A percentile compares a stretch with the other conserved stretches of the same genome.
These are phyloP conservation scores for Sapria himalayana DNA, from an alignment of 345 rosid species.

Conservation along the genomic window DNA sequence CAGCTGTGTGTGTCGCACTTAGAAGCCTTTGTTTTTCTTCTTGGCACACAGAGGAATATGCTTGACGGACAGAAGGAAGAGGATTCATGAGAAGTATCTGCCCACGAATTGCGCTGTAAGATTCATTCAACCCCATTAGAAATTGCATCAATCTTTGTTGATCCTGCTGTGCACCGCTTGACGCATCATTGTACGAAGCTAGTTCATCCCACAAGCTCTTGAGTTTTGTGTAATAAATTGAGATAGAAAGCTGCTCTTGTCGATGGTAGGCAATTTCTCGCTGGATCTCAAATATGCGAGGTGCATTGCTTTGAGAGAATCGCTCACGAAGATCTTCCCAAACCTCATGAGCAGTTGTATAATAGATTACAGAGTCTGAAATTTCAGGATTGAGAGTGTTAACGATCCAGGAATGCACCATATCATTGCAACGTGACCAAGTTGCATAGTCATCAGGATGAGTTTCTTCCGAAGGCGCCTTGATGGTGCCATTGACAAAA, in stretches of 20 bases:
- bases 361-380: neutral
- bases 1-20: too few relatives aligned
- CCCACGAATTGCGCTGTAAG: neutral
- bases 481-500: too few relatives aligned
- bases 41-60: neutral
- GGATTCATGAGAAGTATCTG: conserved; percentile 4
- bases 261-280: neutral
- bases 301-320: conserved; percentile 3
- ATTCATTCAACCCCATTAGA: conserved; percentile 7
- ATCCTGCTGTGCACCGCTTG: neutral
- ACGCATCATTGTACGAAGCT: neutral
- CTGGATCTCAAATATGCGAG: neutral
- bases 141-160: neutral
- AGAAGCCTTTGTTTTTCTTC: neutral
- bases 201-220: conserved; percentile 8
- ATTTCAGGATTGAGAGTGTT: neutral
- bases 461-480: too few relatives aligned
- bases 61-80: neutral
- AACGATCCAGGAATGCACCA: neutral
- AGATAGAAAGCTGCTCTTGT: neutral
- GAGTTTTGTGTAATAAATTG: conserved; percentile 1
- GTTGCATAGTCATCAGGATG: neutral
- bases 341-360: neutral
- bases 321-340: conserved; percentile 2
- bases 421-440: neutral